These are phyloP conservation scores for Stramenopiles sp. DNA, from an alignment of 352 stramenopile species.

Conservation along the genomic window DNA sequence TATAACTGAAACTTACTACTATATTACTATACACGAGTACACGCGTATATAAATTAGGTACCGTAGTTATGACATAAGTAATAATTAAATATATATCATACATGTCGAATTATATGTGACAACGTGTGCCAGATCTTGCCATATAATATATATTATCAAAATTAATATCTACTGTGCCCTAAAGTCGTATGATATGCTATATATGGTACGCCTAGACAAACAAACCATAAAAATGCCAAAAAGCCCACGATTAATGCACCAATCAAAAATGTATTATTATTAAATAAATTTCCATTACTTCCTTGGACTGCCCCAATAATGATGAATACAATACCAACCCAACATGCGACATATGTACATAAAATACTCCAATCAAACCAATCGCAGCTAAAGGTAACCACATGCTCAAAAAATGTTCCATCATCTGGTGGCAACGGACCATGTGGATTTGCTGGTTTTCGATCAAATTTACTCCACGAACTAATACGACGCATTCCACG, in stretches of 20 bases:
- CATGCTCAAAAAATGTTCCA: neutral
- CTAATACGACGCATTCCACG: neutral
- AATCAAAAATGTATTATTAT: neutral
- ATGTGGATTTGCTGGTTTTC: neutral
- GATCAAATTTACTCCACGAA: neutral
- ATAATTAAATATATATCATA: too few species aligned
- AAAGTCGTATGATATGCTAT: neutral
- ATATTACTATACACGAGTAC: too few species aligned
- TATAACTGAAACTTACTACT: too few species aligned
- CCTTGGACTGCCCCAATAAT: neutral
- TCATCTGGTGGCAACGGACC: neutral
- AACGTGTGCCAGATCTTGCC: too few species aligned
- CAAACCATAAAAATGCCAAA: neutral
- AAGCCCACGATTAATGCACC: neutral
- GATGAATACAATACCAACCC: neutral
- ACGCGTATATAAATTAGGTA: too few species aligned
- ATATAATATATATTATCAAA: too few species aligned
- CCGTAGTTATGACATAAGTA: too few species aligned
- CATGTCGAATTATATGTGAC: too few species aligned
- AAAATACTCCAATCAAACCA: conserved; percentile 1
- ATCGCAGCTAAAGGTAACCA: neutral
- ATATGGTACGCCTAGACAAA: neutral
- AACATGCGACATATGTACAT: neutral
- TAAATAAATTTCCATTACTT: neutral
- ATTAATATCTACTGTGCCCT: neutral